phyloP scores from a whole-genome alignment of 805 yeast genomes.

The Schizosaccharomyces lindneri region DNA sequence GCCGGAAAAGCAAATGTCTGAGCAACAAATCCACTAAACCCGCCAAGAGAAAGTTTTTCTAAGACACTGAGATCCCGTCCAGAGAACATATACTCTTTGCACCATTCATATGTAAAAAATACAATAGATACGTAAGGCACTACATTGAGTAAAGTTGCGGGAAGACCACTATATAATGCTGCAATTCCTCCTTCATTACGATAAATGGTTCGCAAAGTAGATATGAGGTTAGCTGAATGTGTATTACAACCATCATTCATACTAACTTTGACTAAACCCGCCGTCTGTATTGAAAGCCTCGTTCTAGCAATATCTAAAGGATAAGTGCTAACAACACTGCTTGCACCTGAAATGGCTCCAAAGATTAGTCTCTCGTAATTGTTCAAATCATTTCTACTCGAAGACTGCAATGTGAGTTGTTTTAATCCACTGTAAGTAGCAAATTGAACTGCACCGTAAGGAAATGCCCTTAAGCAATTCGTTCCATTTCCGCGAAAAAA shows the following conservation, averaged over 20 bases:
- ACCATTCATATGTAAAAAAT: constrained; percentile 66
- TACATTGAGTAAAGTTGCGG: constrained; percentile 82
- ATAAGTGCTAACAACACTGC: constrained; percentile 61
- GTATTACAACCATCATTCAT: neutral
- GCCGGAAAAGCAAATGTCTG: constrained; percentile 75
- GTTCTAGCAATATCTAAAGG: constrained; percentile 85
- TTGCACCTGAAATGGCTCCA: constrained; percentile 62
- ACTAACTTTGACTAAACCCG: constrained; percentile 24
- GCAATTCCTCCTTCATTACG: constrained; percentile 53
- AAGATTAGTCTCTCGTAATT: constrained; percentile 38
- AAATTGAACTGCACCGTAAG: constrained; percentile 87
- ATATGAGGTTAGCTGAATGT: neutral
- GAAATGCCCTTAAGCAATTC: constrained; percentile 73
- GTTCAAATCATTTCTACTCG: constrained; percentile 17
- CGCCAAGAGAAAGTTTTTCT: constrained; percentile 54
- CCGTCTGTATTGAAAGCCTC: constrained; percentile 70
- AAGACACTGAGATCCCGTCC: constrained; percentile 18
- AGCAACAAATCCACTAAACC: constrained; percentile 66
- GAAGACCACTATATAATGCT: constrained; percentile 61
- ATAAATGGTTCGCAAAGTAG: constrained; percentile 22
- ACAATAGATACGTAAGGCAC: constrained; percentile 91
- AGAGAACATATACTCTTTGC: constrained; percentile 30
- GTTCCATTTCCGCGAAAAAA: constrained; percentile 73
- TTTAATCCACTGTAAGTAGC: constrained; percentile 42
- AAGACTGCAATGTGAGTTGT: constrained; percentile 12